Evolutionary conservation across 306 rosid species (phyloP), one percentile per base, ranked within the genome.

Genomic region (Quercus ilex): DNA sequence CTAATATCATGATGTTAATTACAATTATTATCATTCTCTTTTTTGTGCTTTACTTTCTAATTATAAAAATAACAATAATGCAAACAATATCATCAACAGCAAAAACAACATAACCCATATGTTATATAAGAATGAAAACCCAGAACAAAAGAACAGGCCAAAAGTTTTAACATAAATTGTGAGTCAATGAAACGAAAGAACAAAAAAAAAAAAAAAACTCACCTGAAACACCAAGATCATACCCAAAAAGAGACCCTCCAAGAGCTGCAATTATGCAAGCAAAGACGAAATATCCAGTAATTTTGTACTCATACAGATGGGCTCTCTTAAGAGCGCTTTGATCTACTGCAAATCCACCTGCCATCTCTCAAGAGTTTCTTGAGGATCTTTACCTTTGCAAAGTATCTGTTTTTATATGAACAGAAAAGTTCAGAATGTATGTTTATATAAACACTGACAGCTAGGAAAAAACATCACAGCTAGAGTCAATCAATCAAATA

Each of bases 201-300:
- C 1, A 1, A 33, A 33, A 33, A 38, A 38, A 38, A 38, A 38
- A 52, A n/a, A 8, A 72, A 53, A 5, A 18, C 83, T 80, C n/a
- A 89, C 97, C 98, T 56, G 97, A 94, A 81, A 94, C 98, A 23
- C 98, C 98, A 53, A 90, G 94, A 88, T 94, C 97, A 85, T 94
- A 94, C 49, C 97, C 97, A 72, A 94, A 90, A 17, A 94, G 87
- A 59, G 97, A 90, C 2, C 98, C 98, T 67, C 98, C 98, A 72
- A 94, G 91, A 46, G 96, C 97, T 1, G 93, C 97, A 78, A 94
- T 90, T 5, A 94, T 62, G 78, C 93, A 91, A 49, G 94, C 84
- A 75, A 84, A 89, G 55, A 92, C 74, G 85, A 91, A 91, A 79
- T 95, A 92, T 2, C 81, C 12, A 3, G 94, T 92, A 21, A 86